These are phyloP conservation scores for Coemansia sp. DNA, from an alignment of 192 early-diverging fungal genomes.

Conservation along the genomic window DNA sequence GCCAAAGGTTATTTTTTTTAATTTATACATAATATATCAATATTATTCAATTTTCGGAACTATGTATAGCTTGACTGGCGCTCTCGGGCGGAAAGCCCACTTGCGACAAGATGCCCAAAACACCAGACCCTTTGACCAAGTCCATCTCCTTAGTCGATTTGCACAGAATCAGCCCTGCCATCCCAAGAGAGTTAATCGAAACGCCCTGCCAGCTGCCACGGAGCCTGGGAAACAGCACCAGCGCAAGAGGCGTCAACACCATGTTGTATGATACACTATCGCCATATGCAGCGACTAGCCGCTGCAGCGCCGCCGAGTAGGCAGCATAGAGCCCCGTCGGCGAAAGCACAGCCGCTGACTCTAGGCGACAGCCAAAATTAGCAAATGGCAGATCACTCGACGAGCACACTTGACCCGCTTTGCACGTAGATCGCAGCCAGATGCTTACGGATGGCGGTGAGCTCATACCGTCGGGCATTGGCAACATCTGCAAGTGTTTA, in stretches of 20 bases:
- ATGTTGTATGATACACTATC: slow-evolving; percentile 60
- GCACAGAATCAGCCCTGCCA: slow-evolving; percentile 64
- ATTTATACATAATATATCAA: not conserved
- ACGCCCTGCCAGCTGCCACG: slow-evolving; percentile 45
- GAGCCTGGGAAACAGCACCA: slow-evolving; percentile 62
- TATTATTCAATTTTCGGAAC: not conserved
- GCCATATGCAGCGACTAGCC: slow-evolving; percentile 15
- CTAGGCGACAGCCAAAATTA: slow-evolving; percentile 38
- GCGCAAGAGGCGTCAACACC: slow-evolving; percentile 56
- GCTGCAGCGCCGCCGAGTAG: slow-evolving; percentile 22
- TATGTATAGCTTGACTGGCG: too few relatives aligned
- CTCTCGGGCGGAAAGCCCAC: slow-evolving; percentile 35
- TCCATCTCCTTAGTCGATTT: slow-evolving; percentile 57
- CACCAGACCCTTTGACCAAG: slow-evolving; percentile 43
- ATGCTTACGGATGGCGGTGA: slow-evolving; percentile 22
- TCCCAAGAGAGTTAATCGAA: slow-evolving; percentile 67
- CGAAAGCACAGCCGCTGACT: not conserved
- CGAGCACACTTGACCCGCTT: slow-evolving; percentile 11
- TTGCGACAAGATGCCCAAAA: slow-evolving; percentile 43
- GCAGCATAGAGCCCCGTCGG: slow-evolving; percentile 10
- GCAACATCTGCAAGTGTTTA: slow-evolving; percentile 69
- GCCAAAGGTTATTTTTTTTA: not conserved
- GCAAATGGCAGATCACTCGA: slow-evolving; percentile 41
- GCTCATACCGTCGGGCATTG: slow-evolving; percentile 45
- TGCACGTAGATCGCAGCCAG: slow-evolving; percentile 25